Conservation (phyloP, 176 grass and related monocot genomes). For the Ampelocalamus luodianensis region DNA sequence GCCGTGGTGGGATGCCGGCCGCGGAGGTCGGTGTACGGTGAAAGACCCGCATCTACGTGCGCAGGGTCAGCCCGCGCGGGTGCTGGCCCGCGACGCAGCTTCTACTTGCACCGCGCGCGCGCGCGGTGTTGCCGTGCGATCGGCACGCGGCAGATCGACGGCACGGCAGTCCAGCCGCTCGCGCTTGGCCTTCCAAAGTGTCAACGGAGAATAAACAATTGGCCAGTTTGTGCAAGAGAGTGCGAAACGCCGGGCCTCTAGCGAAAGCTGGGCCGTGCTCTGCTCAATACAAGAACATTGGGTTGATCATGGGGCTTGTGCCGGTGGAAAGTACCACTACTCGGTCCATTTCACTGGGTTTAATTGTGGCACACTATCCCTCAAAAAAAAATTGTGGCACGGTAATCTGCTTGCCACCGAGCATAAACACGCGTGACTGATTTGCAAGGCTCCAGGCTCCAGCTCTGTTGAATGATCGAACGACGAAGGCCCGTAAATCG, state of each 20-base stretch:
- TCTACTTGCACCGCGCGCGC: too few species aligned
- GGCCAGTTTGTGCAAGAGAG: not conserved
- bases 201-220: not conserved
- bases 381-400: too few species aligned
- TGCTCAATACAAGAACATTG: not conserved
- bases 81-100: too few species aligned
- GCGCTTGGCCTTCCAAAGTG: not conserved
- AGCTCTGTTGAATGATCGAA: not conserved
- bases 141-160: not conserved
- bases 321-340: not conserved
- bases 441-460: not conserved
- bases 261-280: not conserved
- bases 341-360: not conserved
- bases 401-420: too few species aligned
- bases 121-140: too few species aligned
- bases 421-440: not conserved
- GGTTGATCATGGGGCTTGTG: not conserved
- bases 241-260: too few species aligned
- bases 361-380: not conserved
- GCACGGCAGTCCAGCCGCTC: not conserved
- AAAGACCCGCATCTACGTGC: too few species aligned
- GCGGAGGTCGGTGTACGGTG: too few species aligned
- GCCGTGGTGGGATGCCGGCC: too few species aligned
- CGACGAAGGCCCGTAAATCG: not conserved
- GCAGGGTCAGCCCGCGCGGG: too few species aligned